These are phyloP conservation scores for Nakazawaea wickerhamii DNA, from an alignment of 805 yeast genomes.

Conservation along the genomic window DNA sequence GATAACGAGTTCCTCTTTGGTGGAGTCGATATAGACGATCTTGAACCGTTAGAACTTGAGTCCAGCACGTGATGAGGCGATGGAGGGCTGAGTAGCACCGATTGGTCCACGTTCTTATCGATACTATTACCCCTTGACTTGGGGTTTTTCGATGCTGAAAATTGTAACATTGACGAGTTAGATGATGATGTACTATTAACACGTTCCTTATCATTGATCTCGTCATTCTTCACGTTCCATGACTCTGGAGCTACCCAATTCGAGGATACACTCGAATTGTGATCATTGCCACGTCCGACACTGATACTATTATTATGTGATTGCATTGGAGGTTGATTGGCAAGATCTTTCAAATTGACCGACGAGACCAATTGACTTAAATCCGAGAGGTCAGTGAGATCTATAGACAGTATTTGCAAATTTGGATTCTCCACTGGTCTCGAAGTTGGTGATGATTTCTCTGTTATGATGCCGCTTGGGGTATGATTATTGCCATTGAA, in stretches of 20 bases:
- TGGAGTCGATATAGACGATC: background rate
- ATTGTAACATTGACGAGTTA: constrained; percentile 3
- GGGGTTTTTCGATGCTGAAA: background rate
- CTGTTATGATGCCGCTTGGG: background rate
- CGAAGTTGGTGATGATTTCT: constrained; percentile 10
- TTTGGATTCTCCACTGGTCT: background rate
- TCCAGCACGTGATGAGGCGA: too few species aligned
- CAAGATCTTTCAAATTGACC: constrained; percentile 6
- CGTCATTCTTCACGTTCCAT: constrained; percentile 13
- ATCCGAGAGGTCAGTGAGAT: constrained; percentile 9
- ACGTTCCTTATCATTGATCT: constrained; percentile 5
- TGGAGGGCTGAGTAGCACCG: too few species aligned
- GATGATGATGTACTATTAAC: constrained; percentile 8
- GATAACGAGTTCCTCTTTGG: constrained; percentile 6
- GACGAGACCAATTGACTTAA: constrained; percentile 11
- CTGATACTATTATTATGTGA: background rate
- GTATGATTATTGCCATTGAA: constrained; percentile 1
- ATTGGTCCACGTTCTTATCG: background rate
- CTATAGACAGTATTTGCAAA: constrained; percentile 3
- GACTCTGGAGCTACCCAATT: constrained; percentile 15
- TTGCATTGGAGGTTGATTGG: background rate
- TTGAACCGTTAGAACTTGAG: background rate
- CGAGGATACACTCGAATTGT: constrained; percentile 10
- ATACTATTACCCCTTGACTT: constrained; percentile 7
- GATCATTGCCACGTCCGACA: background rate